Base-by-base conservation (phyloP, 306 rosid species). In the Cicer pinnatifidum region DNA sequence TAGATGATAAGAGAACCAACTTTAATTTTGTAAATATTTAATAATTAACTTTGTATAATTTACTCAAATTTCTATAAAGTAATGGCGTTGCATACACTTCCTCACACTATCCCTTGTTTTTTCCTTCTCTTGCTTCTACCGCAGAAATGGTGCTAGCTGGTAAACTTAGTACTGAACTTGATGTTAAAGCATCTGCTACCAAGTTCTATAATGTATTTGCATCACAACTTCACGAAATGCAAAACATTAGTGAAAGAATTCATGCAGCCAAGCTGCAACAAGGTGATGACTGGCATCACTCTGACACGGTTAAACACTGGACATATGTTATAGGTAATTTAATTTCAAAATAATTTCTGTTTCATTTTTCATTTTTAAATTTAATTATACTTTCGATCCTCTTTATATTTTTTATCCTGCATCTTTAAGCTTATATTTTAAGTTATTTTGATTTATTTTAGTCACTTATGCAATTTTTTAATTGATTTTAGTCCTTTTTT, bases 281-380 rank as follows among this genome's bases (percentile, higher is more conserved):
- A 15, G 91, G 89, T 28, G 85, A 87, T 7, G 83, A 87, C 12
- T 87, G 87, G 89, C 78, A 85, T 38, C 41, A 51, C 15, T 3
- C 16, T 63, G 89, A 72, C n/a, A 50, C 84, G 2, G 43, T 85
- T 12, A 85, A 83, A 44, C 67, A 75, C 15, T 80, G 84, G 77
- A 75, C 84, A 51, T 75, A 9, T 17, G 19, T 6, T 6, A 9
- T 80, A 33, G 73, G 84, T 80, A 75, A 79, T 41, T 28, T 3
- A 75, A 79, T 41, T 28, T 3, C 0, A 28, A 28, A 28, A 28
- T 20, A 28, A 28, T 28, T 28, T 28, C 5, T 28, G 5, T 28
- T 28, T 28, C 0, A 28, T 28, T 28, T 28, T 28, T 28, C 35
- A 28, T 28, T 3, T 28, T 28, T 28, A 28, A 3, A 28, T 3